Base-by-base conservation (phyloP, 768 basidiomycete genomes). In the Serendipita indica region DNA sequence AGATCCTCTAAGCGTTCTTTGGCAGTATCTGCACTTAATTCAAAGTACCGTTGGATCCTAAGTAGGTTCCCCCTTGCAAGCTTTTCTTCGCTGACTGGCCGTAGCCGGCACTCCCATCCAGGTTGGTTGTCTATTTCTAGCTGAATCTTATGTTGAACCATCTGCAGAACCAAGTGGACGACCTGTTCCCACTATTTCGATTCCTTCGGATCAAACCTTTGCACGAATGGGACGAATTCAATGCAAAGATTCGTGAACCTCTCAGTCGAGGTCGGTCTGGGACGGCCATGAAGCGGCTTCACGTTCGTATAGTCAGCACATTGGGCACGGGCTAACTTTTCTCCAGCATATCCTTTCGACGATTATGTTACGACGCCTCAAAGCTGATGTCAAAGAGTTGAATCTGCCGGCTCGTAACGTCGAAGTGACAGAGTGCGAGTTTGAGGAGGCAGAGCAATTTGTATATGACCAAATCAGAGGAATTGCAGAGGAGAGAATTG, bases 361-460 rank as follows among this genome's bases (percentile, higher is more conserved):
- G 12, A 75, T 93, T 62, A 94, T 98, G 92, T 79, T 97, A 30
- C 78, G 94, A 3, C 82, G 96, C 3, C 82, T 77, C 2, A 99
- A 98, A 70, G 77, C 77, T 34, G 79, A 82, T 56, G 64, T 71
- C 0, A n/a, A 3, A 4, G 49, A 54, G 22, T 62, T 86, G 16
- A 83, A 92, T 59, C 78, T 99, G 0, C 96, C 96, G 0, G 77
- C 75, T 13, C 79, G 91, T 2, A 76, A 68, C 1, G 75, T 99
- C 30, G 71, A 84, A 7, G 70, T 91, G 33, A 73, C 94, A 0
- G 75, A 81, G 1, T 93, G 90, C 69, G 70, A 74, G 1, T 98
- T 99, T 64, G 83, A 88, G 60, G 54, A 74, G 1, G 77, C 81
- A 0, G 96, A 99, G 67, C 73, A 78, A 43, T 75, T 73, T 16